Evolutionary conservation across 2,329 filamentous ascomycete genomes (phyloP).

Genomic region (Penicillium sp.): DNA sequence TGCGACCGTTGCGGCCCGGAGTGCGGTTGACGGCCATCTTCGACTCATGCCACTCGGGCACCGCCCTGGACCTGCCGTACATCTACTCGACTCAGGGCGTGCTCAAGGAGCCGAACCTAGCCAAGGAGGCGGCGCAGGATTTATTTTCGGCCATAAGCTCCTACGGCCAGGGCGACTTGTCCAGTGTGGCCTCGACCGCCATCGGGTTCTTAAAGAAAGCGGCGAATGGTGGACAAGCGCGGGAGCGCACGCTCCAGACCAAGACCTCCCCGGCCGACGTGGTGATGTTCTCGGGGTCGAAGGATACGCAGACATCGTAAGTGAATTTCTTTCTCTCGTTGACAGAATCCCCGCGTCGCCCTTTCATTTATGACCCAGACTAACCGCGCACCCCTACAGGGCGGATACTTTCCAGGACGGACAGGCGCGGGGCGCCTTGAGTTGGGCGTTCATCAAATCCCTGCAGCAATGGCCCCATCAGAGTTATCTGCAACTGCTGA

Average conservation of each 20-base stretch:
- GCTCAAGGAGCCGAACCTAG: conserved; percentile 65
- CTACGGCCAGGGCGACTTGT: conserved; percentile 79
- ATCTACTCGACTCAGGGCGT: conserved; percentile 65
- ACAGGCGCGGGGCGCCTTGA: conserved; percentile 94
- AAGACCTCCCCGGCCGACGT: conserved; percentile 95
- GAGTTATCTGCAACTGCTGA: conserved; percentile 90
- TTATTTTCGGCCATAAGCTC: conserved; percentile 65
- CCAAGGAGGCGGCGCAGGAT: conserved; percentile 64
- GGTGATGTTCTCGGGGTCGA: conserved; percentile 95
- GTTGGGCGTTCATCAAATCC: conserved; percentile 88
- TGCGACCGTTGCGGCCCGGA: conserved; percentile 73
- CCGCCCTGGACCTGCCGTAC: conserved; percentile 65
- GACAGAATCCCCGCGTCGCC: neutral
- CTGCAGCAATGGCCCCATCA: conserved; percentile 88
- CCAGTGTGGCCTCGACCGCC: conserved; percentile 74
- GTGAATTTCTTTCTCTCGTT: too few relatives aligned
- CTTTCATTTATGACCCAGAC: neutral
- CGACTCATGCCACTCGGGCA: conserved; percentile 66
- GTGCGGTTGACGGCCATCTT: conserved; percentile 74
- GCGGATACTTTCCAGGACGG: conserved; percentile 86
- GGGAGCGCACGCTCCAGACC: conserved; percentile 76
- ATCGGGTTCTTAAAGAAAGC: conserved; percentile 86
- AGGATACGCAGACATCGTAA: conserved; percentile 77
- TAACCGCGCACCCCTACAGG: conserved; percentile 45
- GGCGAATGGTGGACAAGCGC: conserved; percentile 70